A percentile compares a stretch with the other conserved stretches of the same genome.
Conservation (phyloP, 495 filamentous ascomycete species). For the Tuber magnatum region DNA sequence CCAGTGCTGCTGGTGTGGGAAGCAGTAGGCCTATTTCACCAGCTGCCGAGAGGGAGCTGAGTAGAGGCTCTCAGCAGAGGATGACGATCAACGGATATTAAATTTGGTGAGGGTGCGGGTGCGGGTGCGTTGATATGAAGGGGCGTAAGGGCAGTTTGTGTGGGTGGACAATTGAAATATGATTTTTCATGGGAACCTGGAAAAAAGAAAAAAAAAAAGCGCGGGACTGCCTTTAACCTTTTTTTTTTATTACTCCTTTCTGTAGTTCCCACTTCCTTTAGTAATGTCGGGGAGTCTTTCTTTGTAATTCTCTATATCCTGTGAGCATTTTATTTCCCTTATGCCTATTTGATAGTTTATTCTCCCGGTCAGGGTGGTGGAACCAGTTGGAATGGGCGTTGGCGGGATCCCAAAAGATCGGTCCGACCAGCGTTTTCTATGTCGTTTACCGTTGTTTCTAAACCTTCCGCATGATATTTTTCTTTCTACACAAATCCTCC, state of each 20-base stretch:
- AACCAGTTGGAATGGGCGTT: not conserved
- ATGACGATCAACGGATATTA: slow-evolving; percentile 85
- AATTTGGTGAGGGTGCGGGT: not conserved
- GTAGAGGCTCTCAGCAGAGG: slow-evolving; percentile 91
- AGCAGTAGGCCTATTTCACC: slow-evolving; percentile 92
- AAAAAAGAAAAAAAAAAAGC: not conserved
- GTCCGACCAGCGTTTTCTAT: not conserved
- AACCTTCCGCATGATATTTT: not conserved
- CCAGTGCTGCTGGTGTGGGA: slow-evolving; percentile 68
- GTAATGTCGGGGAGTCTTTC: not conserved
- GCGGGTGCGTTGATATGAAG: not conserved
- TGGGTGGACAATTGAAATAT: not conserved
- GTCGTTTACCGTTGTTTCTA: not conserved
- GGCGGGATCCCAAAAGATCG: not conserved
- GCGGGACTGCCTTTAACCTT: not conserved
- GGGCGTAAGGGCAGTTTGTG: not conserved
- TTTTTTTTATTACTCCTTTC: not conserved
- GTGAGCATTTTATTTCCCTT: slow-evolving; percentile 1
- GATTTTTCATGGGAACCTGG: not conserved
- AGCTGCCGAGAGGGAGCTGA: slow-evolving; percentile 86
- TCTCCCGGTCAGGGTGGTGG: not conserved
- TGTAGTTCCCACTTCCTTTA: not conserved
- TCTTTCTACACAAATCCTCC: not conserved
- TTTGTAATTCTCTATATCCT: slow-evolving; percentile 1
- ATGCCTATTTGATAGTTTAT: not conserved